Conservation (phyloP, 495 filamentous ascomycete species). For the Glonium stellatum region DNA sequence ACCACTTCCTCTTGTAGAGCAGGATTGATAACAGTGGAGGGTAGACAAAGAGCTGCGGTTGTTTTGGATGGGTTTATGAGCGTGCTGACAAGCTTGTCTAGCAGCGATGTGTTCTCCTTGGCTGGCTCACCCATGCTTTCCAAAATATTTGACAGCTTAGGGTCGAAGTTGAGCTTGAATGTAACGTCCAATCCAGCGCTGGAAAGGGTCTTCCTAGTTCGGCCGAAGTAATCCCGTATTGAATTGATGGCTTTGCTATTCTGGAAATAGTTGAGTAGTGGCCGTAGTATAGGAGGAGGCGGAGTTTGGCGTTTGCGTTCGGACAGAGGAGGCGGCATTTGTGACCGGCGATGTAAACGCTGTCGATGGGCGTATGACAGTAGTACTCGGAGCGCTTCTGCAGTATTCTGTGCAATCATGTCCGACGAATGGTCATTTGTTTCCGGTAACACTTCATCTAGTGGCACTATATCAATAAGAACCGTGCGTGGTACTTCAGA, state of each 20-base stretch:
- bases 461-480: constrained; percentile 61
- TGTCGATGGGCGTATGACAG: constrained; percentile 66
- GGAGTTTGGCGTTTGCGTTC: constrained; percentile 37
- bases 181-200: constrained; percentile 37
- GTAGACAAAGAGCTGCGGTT: constrained; percentile 23
- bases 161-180: constrained; percentile 6
- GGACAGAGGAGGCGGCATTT: constrained; percentile 53
- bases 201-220: constrained; percentile 37
- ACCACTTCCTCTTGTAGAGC: constrained; percentile 33
- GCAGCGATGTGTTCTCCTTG: constrained; percentile 1
- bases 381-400: constrained; percentile 57
- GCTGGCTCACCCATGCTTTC: neutral
- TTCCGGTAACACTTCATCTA: constrained; percentile 38
- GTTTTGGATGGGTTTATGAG: constrained; percentile 30
- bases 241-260: constrained; percentile 46
- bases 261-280: constrained; percentile 56
- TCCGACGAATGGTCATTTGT: constrained; percentile 16
- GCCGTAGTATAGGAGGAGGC: constrained; percentile 57
- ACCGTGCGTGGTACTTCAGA: constrained; percentile 42
- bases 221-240: constrained; percentile 38
- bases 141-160: constrained; percentile 9
- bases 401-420: constrained; percentile 48
- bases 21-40: constrained; percentile 9
- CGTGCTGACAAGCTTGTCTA: constrained; percentile 14
- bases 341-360: constrained; percentile 56